Percentiles rank a stretch among this genome's conserved stretches.
Conservation (phyloP, 2,329 filamentous ascomycete genomes). For the Xylariomycetidae sp. region DNA sequence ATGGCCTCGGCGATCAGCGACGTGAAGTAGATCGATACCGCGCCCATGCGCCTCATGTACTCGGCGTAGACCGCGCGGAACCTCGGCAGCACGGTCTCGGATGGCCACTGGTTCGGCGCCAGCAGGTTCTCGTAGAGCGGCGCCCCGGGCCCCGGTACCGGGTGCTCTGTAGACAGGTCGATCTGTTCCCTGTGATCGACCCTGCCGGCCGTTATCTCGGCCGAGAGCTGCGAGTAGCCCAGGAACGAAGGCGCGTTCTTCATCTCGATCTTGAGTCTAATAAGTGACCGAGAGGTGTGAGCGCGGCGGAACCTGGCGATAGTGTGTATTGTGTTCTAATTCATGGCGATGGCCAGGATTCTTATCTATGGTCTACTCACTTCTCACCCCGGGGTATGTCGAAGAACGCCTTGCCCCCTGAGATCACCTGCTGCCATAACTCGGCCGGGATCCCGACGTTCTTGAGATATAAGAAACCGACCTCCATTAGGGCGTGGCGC, state of each 20-base stretch:
- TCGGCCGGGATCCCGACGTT: conserved; percentile 69
- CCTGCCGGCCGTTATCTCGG: conserved; percentile 68
- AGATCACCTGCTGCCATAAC: conserved; percentile 61
- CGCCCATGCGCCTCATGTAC: conserved; percentile 73
- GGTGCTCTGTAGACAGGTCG: conserved; percentile 77
- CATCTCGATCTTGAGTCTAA: conserved; percentile 64
- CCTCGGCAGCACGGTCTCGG: conserved; percentile 52
- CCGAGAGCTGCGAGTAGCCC: conserved; percentile 61
- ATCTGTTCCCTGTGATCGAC: conserved; percentile 83
- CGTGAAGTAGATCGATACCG: conserved; percentile 69
- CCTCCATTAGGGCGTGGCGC: conserved; percentile 72
- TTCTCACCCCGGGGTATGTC: conserved; percentile 73
- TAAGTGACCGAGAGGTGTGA: neutral
- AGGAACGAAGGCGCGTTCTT: conserved; percentile 69
- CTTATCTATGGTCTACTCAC: conserved; percentile 32
- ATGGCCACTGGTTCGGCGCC: conserved; percentile 78
- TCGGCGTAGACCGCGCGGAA: conserved; percentile 68
- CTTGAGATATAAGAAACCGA: conserved; percentile 83
- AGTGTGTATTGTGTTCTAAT: neutral
- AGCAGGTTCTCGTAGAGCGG: conserved; percentile 72
- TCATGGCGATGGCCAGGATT: no score
- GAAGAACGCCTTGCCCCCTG: conserved; percentile 70
- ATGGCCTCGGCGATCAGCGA: conserved; percentile 82
- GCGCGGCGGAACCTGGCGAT: no score
- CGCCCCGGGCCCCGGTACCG: conserved; percentile 54